Evolutionary conservation across 306 rosid genomes (phyloP), one percentile per base, ranked within the genome.

Genomic region (Fragaria iinumae): DNA sequence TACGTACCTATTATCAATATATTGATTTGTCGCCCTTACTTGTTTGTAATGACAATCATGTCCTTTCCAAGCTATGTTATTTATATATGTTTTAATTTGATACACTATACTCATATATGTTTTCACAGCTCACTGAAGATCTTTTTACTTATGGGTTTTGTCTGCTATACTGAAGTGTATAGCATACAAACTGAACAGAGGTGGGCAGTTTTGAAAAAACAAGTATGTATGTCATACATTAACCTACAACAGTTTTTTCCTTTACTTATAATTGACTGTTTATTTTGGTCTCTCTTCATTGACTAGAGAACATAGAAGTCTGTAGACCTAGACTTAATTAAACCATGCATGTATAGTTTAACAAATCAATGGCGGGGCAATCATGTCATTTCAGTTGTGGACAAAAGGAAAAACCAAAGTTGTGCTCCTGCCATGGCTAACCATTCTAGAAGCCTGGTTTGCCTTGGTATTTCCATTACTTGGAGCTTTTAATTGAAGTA

Each of bases 401-500:
- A 59, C 13, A 11, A 43, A 9, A 16, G 29, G 17, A 27, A 73
- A 41, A 4, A 2, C 25, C 53, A 23, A 14, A 23, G 5, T 57
- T 25, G 41, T 25, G n/a, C 27, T 25, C 18, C 20, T 57, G 27
- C 36, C 67, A 67, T 11, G 29, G 66, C 60, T 74, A 1, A 4
- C 0, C 16, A 23, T 81, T 81, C 84, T 76, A 76, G 84, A 81
- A 43, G 57, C 21, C 21, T 27, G 68, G 67, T 52, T 25, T 75
- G 18, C 60, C 12, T 50, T 17, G 34, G 32, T 10, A 3, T 6
- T 1, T 2, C 27, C 52, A 67, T 69, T 48, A 2, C 32, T 55
- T 25, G 20, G 14, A 6, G 27, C 76, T 21, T 53, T 53, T 12
- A 23, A n/a, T 8, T 8, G 3, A 2, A 43, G 0, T 43, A 41